A percentile compares a stretch with the other conserved stretches of the same genome.
Conservation (phyloP, 2,329 filamentous ascomycete species). For the Zalaria obscura region DNA sequence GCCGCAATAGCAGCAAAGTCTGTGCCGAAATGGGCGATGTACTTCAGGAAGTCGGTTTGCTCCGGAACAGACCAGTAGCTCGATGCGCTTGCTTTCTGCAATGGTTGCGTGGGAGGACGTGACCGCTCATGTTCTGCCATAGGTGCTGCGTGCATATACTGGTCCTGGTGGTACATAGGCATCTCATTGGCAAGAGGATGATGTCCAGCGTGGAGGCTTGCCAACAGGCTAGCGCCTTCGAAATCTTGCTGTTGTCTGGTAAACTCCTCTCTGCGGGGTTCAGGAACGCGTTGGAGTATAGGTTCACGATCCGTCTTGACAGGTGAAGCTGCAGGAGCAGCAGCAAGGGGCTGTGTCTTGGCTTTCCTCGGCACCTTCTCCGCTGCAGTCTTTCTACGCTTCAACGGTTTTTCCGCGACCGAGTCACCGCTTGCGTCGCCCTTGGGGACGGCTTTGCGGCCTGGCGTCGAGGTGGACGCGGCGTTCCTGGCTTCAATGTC, state of each 20-base stretch:
- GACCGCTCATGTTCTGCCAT: conserved; percentile 3
- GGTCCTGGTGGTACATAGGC: conserved; percentile 6
- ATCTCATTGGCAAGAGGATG: conserved; percentile 2
- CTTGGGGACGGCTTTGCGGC: conserved; percentile 18
- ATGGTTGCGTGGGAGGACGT: conserved; percentile 3
- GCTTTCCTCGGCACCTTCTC: conserved; percentile 14
- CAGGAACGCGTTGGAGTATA: conserved; percentile 7
- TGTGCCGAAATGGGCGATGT: conserved; percentile 62
- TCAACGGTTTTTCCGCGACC: conserved; percentile 17
- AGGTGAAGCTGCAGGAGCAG: conserved; percentile 20
- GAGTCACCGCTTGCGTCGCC: conserved; percentile 11
- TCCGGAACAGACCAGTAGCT: conserved; percentile 85
- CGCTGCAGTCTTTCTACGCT: conserved; percentile 11
- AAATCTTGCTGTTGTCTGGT: conserved; percentile 10
- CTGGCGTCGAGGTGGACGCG: conserved; percentile 40
- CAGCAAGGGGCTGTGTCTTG: conserved; percentile 20
- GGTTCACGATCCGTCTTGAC: conserved; percentile 17
- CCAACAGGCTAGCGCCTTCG: conserved; percentile 19
- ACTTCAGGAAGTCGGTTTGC: conserved; percentile 58
- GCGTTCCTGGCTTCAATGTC: conserved; percentile 48
- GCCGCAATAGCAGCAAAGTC: conserved; percentile 64
- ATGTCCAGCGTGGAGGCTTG: conserved; percentile 13
- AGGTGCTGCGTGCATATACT: conserved; percentile 1
- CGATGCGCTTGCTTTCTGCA: conserved; percentile 28
- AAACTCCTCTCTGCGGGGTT: conserved; percentile 17